Base-by-base conservation (phyloP, 371 early-diverging fungal genomes). In the Conidiobolus incongruus region DNA sequence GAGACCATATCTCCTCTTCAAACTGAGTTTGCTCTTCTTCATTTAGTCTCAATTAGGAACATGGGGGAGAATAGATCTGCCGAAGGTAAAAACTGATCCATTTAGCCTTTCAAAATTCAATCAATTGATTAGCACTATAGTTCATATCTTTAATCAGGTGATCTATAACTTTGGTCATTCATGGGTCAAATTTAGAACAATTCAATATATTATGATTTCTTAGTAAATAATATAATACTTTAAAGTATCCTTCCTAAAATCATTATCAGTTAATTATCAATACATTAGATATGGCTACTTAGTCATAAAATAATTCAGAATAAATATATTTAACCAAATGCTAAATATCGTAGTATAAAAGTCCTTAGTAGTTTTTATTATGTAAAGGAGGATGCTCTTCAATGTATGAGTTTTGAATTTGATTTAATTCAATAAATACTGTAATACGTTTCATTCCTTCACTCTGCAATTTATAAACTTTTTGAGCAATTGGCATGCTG, bases 51-150 rank as follows among this genome's bases (percentile, higher is more conserved):
- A 41, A 20, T 7, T 29, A 15, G 2, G 31, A 26, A 31, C 31
- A 41, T 4, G 31, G 41, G 5, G 41, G 41, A 19, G 40, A 31
- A 31, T 31, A 41, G n/a, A 41, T 31, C 8, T 6, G 16, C 7
- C 41, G 4, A 20, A 30, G 31, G n/a, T 20, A 41, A n/a, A 11
- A 29, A 10, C 10, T 4, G 20, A 41, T 41, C 15, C 13, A 31
- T 16, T 31, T 41, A 30, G 41, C 41, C 20, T 41, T 41, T n/a
- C 29, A 32, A 19, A 41, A 41, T 8, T 7, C 19, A 3, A 41
- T n/a, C 0, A 19, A 31, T 10, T 31, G 31, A 41, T 15, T 26
- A 32, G 17, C 30, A 13, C n/a, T 22, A 8, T 10, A 31, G 30
- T 41, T 31, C 41, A 41, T 30, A 32, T 41, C 41, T 10, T 2